phyloP scores from a whole-genome alignment of 306 rosid species.

The Pachyrhizus erosus region DNA sequence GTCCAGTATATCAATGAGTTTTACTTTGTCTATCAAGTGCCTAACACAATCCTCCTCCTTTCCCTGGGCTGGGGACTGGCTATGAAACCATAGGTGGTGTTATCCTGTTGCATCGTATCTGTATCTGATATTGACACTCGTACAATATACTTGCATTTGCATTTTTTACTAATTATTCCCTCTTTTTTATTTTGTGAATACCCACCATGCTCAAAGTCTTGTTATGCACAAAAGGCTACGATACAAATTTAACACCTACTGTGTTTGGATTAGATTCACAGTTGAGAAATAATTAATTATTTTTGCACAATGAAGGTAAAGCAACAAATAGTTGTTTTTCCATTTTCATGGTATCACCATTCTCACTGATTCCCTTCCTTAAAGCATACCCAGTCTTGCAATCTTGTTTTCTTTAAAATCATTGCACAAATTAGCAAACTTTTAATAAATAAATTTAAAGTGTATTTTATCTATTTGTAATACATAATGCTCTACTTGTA shows the following conservation, averaged over 20 bases:
- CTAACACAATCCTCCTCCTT: too few species aligned
- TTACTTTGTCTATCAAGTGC: too few species aligned
- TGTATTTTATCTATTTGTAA: background rate
- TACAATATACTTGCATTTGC: background rate
- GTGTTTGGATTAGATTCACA: too few species aligned
- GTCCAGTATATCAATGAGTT: too few species aligned
- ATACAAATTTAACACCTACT: background rate
- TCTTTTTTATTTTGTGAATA: background rate
- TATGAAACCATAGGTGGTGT: too few species aligned
- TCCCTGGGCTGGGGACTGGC: too few species aligned
- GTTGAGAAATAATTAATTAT: too few species aligned
- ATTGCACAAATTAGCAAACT: too few species aligned
- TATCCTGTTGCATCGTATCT: background rate
- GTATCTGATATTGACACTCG: too few species aligned
- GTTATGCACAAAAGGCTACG: background rate
- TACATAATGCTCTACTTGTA: background rate
- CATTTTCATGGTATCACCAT: too few species aligned
- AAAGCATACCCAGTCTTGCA: background rate
- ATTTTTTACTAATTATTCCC: background rate
- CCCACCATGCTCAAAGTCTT: background rate
- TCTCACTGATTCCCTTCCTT: background rate
- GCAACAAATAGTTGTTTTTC: too few species aligned
- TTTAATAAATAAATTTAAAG: background rate
- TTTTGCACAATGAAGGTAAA: too few species aligned
- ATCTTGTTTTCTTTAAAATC: background rate